Percentiles rank a stretch among this genome's conserved stretches.
Evolutionary conservation across 306 rosid species (phyloP).

Genomic region (Oxytropis ochrocephala): DNA sequence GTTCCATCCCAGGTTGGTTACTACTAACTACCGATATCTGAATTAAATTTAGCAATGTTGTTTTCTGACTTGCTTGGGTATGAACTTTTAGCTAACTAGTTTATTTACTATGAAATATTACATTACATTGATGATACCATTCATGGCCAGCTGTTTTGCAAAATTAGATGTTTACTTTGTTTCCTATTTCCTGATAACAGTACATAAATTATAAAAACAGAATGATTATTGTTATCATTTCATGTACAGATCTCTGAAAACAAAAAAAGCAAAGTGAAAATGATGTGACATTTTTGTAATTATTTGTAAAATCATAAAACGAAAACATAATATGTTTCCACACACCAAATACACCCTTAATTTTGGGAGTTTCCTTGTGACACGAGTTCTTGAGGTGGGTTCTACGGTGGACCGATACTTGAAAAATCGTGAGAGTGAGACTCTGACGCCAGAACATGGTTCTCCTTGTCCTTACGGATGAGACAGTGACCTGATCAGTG

Average conservation of each 20-base stretch:
- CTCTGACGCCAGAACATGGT: no score
- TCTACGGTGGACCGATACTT: no score
- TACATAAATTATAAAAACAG: neutral
- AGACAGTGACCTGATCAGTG: no score
- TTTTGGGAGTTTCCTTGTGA: neutral
- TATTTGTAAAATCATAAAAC: neutral
- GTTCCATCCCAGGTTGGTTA: slow-evolving; percentile 71
- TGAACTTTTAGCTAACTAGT: neutral
- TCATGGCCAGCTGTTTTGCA: neutral
- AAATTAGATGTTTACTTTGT: neutral
- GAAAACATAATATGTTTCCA: neutral
- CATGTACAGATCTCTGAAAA: neutral
- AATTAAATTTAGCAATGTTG: neutral
- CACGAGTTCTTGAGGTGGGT: neutral
- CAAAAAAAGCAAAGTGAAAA: neutral
- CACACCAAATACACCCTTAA: neutral
- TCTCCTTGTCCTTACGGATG: no score
- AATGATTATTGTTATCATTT: neutral
- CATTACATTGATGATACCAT: neutral
- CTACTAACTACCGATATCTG: neutral
- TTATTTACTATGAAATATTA: neutral
- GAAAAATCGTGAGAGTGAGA: no score
- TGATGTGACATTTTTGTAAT: neutral
- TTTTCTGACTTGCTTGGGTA: neutral
- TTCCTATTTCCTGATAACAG: neutral